Percentiles rank a stretch among this genome's conserved stretches.
Conservation (phyloP, 306 rosid genomes). For the Purshia tridentata region DNA sequence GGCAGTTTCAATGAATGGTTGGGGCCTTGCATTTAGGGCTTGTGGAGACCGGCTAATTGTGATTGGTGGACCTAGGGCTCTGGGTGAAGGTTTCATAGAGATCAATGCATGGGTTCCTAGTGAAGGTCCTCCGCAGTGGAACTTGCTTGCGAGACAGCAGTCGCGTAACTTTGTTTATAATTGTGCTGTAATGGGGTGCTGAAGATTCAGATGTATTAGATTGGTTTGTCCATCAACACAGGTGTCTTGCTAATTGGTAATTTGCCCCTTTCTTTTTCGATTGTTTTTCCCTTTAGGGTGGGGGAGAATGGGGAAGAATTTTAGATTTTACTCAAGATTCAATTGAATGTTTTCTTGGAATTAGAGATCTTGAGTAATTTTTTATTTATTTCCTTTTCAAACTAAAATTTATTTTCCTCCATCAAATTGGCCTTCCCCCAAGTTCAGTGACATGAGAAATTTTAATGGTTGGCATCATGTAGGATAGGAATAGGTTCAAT, state of each 20-base stretch:
- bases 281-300: slow-evolving; percentile 37
- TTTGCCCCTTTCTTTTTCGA: slow-evolving; percentile 29
- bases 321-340: slow-evolving; percentile 60
- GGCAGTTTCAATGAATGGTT: slow-evolving; percentile 81
- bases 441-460: slow-evolving; percentile 55
- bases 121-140: slow-evolving; percentile 90
- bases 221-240: slow-evolving; percentile 46
- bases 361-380: slow-evolving; percentile 39
- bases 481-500: slow-evolving; percentile 69
- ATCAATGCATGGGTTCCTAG: slow-evolving; percentile 93
- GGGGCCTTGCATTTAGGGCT: slow-evolving; percentile 97
- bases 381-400: slow-evolving; percentile 21
- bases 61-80: slow-evolving; percentile 77
- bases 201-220: slow-evolving; percentile 43
- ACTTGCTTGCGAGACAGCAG: slow-evolving; percentile 67
- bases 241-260: slow-evolving; percentile 76
- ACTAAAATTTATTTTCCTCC: slow-evolving; percentile 43
- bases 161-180: slow-evolving; percentile 86
- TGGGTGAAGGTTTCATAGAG: slow-evolving; percentile 75
- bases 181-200: slow-evolving; percentile 99
- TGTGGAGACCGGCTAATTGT: slow-evolving; percentile 86
- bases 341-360: slow-evolving; percentile 49
- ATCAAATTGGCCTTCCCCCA: slow-evolving; percentile 53
- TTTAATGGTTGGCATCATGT: slow-evolving; percentile 54
- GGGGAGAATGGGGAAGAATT: slow-evolving; percentile 47